Evolutionary conservation across 139 green algal species (phyloP).

Genomic region (Tetradesmus lagerheimii): DNA sequence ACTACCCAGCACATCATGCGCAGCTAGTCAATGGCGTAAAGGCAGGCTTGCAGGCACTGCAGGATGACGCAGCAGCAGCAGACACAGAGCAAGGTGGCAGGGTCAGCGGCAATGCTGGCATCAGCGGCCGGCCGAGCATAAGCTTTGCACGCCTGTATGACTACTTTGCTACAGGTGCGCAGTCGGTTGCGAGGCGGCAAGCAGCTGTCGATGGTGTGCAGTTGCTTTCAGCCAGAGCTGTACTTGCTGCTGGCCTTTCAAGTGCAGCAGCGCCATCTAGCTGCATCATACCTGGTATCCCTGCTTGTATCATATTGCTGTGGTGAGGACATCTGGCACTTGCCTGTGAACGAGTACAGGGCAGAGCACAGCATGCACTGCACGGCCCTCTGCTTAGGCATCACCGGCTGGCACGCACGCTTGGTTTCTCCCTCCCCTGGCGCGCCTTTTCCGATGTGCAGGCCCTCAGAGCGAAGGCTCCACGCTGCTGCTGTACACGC

Average conservation of each 20-base stretch:
- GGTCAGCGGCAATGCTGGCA: background rate
- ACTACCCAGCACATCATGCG: conserved; percentile 49
- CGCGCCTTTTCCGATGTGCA: background rate
- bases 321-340: too few relatives aligned
- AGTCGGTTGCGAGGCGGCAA: background rate
- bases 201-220: background rate
- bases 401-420: background rate
- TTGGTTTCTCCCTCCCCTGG: background rate
- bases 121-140: conserved; percentile 1
- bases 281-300: too few relatives aligned
- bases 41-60: conserved; percentile 23
- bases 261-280: too few relatives aligned
- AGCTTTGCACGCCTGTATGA: conserved; percentile 44
- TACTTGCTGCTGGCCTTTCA: too few relatives aligned
- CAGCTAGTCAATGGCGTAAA: conserved; percentile 44
- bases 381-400: too few relatives aligned
- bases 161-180: conserved; percentile 33
- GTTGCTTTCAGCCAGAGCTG: too few relatives aligned
- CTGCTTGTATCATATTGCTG: too few relatives aligned
- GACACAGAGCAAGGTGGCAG: background rate
- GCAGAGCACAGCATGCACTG: too few relatives aligned
- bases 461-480: conserved; percentile 56
- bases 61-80: conserved; percentile 19
- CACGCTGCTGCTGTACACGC: conserved; percentile 88
- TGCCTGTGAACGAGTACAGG: too few relatives aligned